Evolutionary conservation across 805 yeast species (phyloP).

Genomic region (Ogataea naganishii): DNA sequence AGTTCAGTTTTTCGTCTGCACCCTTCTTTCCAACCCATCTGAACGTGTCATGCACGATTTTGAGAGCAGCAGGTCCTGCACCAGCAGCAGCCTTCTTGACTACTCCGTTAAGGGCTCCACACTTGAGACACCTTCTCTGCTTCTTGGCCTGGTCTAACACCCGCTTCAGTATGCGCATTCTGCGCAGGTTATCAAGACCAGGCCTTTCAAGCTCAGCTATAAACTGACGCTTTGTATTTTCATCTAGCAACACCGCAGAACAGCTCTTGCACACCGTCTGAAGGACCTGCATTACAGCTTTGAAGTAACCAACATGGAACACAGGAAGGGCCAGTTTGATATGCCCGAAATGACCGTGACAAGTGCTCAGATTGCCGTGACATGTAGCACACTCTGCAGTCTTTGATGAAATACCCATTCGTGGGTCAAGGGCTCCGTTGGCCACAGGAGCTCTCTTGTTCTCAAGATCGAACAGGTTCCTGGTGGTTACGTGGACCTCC

Average conservation of each 20-base stretch:
- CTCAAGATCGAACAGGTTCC: conserved; percentile 88
- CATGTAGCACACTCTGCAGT: conserved; percentile 85
- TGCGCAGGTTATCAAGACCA: conserved; percentile 78
- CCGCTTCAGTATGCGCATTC: conserved; percentile 82
- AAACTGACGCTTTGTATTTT: conserved; percentile 58
- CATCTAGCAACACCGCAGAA: conserved; percentile 68
- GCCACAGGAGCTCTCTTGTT: conserved; percentile 76
- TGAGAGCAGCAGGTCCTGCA: conserved; percentile 86
- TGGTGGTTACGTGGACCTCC: conserved; percentile 85
- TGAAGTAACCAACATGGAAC: conserved; percentile 95
- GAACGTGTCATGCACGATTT: conserved; percentile 91
- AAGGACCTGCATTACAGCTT: conserved; percentile 76
- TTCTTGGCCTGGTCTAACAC: conserved; percentile 90
- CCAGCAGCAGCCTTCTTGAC: conserved; percentile 94
- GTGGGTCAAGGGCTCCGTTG: conserved; percentile 83
- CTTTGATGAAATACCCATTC: conserved; percentile 91
- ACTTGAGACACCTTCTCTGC: conserved; percentile 81
- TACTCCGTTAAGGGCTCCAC: conserved; percentile 90
- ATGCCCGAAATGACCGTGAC: conserved; percentile 99
- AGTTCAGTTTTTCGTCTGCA: conserved; percentile 72
- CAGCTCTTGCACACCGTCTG: conserved; percentile 91
- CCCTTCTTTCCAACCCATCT: conserved; percentile 91
- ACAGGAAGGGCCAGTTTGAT: conserved; percentile 89
- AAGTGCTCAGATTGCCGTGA: conserved; percentile 82
- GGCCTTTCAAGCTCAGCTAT: conserved; percentile 79